phyloP scores from a whole-genome alignment of 805 yeast species.

The Ogataea degrootiae region DNA sequence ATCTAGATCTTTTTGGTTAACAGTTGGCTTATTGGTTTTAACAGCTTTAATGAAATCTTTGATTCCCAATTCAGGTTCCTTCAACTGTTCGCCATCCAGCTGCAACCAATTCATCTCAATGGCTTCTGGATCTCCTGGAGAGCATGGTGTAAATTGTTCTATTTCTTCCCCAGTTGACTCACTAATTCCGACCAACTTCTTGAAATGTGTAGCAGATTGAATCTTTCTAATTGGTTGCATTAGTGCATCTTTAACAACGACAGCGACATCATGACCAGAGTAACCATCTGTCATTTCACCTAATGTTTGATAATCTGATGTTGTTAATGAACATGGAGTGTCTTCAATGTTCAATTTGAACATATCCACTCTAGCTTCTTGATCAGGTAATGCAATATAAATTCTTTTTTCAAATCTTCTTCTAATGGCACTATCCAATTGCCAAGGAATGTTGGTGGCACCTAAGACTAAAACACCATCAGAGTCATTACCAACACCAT shows the following conservation, averaged over 20 bases:
- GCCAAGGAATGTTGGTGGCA: slow-evolving; percentile 99
- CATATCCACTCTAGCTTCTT: slow-evolving; percentile 89
- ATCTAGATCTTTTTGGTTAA: slow-evolving; percentile 74
- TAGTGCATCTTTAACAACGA: slow-evolving; percentile 92
- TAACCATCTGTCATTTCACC: slow-evolving; percentile 96
- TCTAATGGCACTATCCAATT: slow-evolving; percentile 93
- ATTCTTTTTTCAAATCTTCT: slow-evolving; percentile 95
- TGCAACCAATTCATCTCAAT: slow-evolving; percentile 92
- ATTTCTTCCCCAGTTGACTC: slow-evolving; percentile 31
- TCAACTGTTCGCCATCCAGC: slow-evolving; percentile 79
- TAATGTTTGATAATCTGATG: slow-evolving; percentile 68
- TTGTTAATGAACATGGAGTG: slow-evolving; percentile 74
- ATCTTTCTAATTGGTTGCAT: slow-evolving; percentile 97
- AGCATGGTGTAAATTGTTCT: slow-evolving; percentile 77
- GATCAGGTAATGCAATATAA: slow-evolving; percentile 91
- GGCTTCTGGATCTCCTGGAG: slow-evolving; percentile 92
- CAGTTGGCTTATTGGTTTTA: slow-evolving; percentile 90
- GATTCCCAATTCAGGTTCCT: slow-evolving; percentile 83
- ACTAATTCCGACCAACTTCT: slow-evolving; percentile 44
- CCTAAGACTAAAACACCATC: slow-evolving; percentile 91
- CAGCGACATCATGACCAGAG: slow-evolving; percentile 96
- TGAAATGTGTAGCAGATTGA: slow-evolving; percentile 94
- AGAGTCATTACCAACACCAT: slow-evolving; percentile 96
- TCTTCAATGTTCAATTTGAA: slow-evolving; percentile 89
- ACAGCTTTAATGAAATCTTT: slow-evolving; percentile 93